phyloP scores from a whole-genome alignment of 768 basidiomycete genomes.

The Paxillus ammoniavirescens region DNA sequence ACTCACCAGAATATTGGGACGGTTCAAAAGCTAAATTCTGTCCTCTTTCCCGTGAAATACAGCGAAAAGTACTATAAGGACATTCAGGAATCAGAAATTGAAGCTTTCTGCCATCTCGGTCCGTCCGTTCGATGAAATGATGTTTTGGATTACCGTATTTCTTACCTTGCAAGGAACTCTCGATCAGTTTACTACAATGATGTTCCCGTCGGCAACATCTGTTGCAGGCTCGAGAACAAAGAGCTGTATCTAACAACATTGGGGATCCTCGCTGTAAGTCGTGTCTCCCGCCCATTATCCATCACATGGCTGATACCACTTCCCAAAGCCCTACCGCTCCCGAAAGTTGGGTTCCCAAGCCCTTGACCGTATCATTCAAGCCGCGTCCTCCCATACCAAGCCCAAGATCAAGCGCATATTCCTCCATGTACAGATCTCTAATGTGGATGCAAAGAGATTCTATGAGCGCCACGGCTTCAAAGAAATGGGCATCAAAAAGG shows the following conservation, averaged over 20 bases:
- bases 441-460: conserved; percentile 71
- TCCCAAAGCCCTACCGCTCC: conserved; percentile 76
- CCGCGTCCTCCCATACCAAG: conserved; percentile 58
- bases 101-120: conserved; percentile 89
- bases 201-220: conserved; percentile 85
- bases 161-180: conserved; percentile 22
- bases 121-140: conserved; percentile 32
- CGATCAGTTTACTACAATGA: conserved; percentile 86
- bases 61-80: conserved; percentile 86
- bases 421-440: conserved; percentile 87
- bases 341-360: conserved; percentile 71
- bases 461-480: conserved; percentile 83
- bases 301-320: conserved; percentile 14
- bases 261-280: conserved; percentile 81
- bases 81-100: conserved; percentile 71
- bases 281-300: conserved; percentile 8
- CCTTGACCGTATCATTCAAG: conserved; percentile 63
- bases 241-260: conserved; percentile 83
- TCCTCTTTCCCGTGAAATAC: conserved; percentile 88
- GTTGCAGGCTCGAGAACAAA: conserved; percentile 77
- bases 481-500: conserved; percentile 60
- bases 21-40: conserved; percentile 57
- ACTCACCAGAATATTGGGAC: conserved; percentile 84
- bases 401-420: conserved; percentile 69
- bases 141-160: conserved; percentile 10